Percentiles rank a stretch among this genome's conserved stretches.
Evolutionary conservation across 495 filamentous ascomycete genomes (phyloP).

Genomic region (Aspergillus biplanus): DNA sequence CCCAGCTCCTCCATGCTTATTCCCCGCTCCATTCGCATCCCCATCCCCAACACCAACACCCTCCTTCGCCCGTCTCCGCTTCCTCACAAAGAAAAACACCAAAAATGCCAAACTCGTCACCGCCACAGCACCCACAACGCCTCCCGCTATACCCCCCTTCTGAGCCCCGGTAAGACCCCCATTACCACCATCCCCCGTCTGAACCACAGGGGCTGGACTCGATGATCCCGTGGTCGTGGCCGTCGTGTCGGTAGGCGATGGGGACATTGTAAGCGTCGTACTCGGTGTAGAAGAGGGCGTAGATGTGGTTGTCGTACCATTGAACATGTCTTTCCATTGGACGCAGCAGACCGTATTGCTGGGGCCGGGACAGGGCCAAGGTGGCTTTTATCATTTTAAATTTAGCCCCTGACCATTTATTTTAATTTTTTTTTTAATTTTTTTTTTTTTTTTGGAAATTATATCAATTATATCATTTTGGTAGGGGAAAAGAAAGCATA

Average conservation of each 20-base stretch:
- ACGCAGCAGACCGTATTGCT: constrained; percentile 16
- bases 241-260: background rate
- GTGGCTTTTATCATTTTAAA: background rate
- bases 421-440: background rate
- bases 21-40: background rate
- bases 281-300: background rate
- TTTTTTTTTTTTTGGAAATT: background rate
- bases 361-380: constrained; percentile 11
- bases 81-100: background rate
- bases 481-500: constrained; percentile 1
- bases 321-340: constrained; percentile 6
- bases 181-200: no score
- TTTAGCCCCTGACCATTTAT: background rate
- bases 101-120: constrained; percentile 10
- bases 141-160: constrained; percentile 17
- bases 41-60: constrained; percentile 13
- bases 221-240: background rate
- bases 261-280: constrained; percentile 1
- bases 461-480: background rate
- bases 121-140: constrained; percentile 13
- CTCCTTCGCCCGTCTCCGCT: background rate
- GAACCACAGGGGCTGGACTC: no score
- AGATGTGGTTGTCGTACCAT: background rate
- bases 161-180: constrained; percentile 2
- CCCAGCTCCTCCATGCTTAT: background rate